phyloP scores from a whole-genome alignment of 352 stramenopile genomes.

The Pilasporangium apinafurcum region DNA sequence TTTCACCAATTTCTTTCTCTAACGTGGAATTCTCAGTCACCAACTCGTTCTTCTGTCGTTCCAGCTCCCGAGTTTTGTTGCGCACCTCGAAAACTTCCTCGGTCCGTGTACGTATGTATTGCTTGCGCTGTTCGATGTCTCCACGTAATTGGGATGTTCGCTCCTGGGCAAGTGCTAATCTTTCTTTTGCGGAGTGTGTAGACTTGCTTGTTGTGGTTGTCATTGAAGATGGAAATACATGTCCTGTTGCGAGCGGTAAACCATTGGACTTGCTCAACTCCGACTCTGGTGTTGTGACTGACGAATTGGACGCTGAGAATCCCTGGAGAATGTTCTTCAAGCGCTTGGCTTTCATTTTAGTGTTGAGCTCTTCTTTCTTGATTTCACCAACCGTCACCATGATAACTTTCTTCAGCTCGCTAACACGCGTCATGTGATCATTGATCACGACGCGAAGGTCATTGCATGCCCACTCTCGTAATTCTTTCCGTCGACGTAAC shows the following conservation, averaged over 20 bases:
- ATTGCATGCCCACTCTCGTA: conserved; percentile 49
- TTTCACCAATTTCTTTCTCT: conserved; percentile 25
- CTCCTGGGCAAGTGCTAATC: conserved; percentile 2
- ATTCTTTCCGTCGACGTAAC: conserved; percentile 31
- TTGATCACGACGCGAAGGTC: conserved; percentile 45
- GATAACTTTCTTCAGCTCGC: conserved; percentile 60
- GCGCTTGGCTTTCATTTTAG: conserved; percentile 46
- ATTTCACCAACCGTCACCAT: conserved; percentile 25
- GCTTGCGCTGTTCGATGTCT: conserved; percentile 20
- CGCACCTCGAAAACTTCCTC: conserved; percentile 64
- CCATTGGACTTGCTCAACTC: no score
- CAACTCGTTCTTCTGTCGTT: conserved; percentile 17
- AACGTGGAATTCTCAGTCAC: conserved; percentile 14
- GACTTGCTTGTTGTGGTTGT: background rate
- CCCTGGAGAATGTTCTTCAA: conserved; percentile 21
- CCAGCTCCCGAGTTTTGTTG: conserved; percentile 23
- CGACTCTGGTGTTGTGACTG: no score
- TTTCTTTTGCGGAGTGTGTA: background rate
- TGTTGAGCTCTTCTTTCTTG: conserved; percentile 47
- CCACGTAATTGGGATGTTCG: conserved; percentile 8
- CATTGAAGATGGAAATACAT: background rate
- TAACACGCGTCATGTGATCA: conserved; percentile 42
- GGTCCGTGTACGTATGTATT: conserved; percentile 27
- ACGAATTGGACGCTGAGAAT: background rate
- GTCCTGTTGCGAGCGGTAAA: background rate